These are phyloP conservation scores for Chaetomium cochliodes DNA, from an alignment of 495 filamentous ascomycete genomes.

Conservation along the genomic window DNA sequence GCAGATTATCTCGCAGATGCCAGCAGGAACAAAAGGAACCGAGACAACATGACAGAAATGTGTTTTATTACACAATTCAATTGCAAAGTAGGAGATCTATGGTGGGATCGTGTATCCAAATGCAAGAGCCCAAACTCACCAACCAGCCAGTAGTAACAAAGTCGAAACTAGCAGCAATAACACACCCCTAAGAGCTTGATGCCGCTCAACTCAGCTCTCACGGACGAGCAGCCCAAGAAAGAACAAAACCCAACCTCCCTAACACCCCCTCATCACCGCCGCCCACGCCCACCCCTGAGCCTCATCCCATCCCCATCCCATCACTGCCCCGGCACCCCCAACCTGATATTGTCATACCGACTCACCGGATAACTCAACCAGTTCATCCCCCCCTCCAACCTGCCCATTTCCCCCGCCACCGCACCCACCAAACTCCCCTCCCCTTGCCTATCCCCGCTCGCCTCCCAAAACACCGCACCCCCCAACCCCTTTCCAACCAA, in stretches of 20 bases:
- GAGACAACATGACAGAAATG: not conserved
- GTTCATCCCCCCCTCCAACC: conserved; percentile 61
- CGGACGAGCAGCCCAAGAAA: too few relatives aligned
- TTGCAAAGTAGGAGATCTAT: not conserved
- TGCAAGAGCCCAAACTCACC: not conserved
- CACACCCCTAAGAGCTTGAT: too few relatives aligned
- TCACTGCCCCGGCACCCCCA: conserved; percentile 42
- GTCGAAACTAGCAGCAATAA: not conserved
- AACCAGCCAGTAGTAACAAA: not conserved
- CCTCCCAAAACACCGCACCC: conserved; percentile 92
- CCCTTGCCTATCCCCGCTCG: conserved; percentile 64
- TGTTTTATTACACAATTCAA: not conserved
- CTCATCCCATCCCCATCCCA: not conserved
- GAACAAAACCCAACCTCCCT: not conserved
- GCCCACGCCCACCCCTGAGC: not conserved
- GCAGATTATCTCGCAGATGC: not conserved
- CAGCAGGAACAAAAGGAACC: not conserved
- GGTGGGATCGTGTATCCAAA: not conserved
- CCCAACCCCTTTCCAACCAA: conserved; percentile 63
- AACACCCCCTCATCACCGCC: not conserved
- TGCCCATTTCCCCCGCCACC: conserved; percentile 52
- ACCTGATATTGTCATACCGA: conserved; percentile 67
- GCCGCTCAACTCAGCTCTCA: too few relatives aligned
- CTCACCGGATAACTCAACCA: conserved; percentile 63
- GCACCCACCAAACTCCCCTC: conserved; percentile 62